Base-by-base conservation (phyloP, 1,284 basidiomycete genomes). In the Boletus sp. region DNA sequence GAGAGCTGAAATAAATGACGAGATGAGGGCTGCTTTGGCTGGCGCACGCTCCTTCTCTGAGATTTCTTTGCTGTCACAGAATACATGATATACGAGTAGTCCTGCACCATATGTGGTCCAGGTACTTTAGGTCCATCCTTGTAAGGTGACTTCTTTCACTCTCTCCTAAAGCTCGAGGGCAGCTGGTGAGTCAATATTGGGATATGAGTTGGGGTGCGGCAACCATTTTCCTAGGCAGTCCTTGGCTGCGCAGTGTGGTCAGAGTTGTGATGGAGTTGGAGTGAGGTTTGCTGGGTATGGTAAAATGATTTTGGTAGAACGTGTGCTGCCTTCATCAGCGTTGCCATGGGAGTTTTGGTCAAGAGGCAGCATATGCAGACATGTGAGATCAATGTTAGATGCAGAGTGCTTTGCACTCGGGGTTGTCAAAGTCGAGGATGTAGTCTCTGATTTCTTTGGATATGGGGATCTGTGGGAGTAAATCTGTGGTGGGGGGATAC, bases 401-500 rank as follows among this genome's bases (percentile, higher is more conserved):
- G 44, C 43, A 38, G 56, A 58, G 40, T 2, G 2, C 0, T 6
- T 30, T 5, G 38, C 37, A 27, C 30, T 21, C 16, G 17, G 43
- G 33, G 14, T 47, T 5, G 8, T 58, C 27, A 3, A 47, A 37
- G 27, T 58, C 16, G 10, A 46, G 9, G 33, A 56, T 10, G 35
- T 30, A 11, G 21, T 31, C 6, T 2, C 6, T 3, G 47, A 55
- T 31, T 13, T 35, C 46, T 23, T 37, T 4, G 14, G 31, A n/a
- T 27, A 72, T 37, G 23, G 31, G 14, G 31, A 68, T 52, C 10
- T 21, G 47, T 2, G 62, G 66, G 21, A 71, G 64, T 38, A 72
- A 64, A 33, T 65, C 61, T 30, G 51, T 7, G 6, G 6, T 3
- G 1, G 1, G 1, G 2, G 27, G 28, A 30, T 62, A 71, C 6